Conservation (phyloP, 2,329 filamentous ascomycete species). For the Didymella arachidicola region DNA sequence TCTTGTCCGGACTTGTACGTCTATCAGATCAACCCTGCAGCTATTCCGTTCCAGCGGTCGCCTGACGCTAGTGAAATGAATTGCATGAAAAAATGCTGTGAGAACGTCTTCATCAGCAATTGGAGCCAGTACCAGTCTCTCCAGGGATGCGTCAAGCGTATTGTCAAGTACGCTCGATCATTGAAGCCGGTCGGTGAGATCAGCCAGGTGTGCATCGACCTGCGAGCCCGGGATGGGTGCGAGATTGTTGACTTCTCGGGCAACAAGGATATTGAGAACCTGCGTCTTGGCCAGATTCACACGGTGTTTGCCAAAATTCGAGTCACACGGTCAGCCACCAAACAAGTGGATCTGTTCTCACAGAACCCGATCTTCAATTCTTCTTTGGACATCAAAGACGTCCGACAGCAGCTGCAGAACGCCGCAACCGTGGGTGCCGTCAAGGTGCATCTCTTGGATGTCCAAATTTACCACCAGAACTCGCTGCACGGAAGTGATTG, state of each 20-base stretch:
- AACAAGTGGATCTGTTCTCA: conserved; percentile 27
- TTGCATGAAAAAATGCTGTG: conserved; percentile 35
- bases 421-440: conserved; percentile 26
- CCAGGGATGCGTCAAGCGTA: conserved; percentile 32
- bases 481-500: conserved; percentile 26
- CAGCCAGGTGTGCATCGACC: conserved; percentile 31
- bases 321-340: conserved; percentile 25
- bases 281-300: conserved; percentile 41
- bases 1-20: conserved; percentile 32
- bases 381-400: conserved; percentile 29
- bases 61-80: conserved; percentile 22
- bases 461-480: conserved; percentile 36
- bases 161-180: conserved; percentile 38
- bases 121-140: conserved; percentile 36
- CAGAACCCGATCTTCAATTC: conserved; percentile 35
- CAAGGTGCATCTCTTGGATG: conserved; percentile 36
- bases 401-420: conserved; percentile 34
- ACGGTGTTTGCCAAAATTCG: conserved; percentile 35
- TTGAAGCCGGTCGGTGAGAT: conserved; percentile 33
- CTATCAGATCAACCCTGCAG: conserved; percentile 41
- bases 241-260: conserved; percentile 33
- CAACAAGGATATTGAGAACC: conserved; percentile 23
- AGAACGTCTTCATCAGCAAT: conserved; percentile 38
- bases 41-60: conserved; percentile 31
- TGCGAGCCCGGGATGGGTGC: conserved; percentile 37